Base-by-base conservation (phyloP, 306 rosid genomes). In the Senna siamea region DNA sequence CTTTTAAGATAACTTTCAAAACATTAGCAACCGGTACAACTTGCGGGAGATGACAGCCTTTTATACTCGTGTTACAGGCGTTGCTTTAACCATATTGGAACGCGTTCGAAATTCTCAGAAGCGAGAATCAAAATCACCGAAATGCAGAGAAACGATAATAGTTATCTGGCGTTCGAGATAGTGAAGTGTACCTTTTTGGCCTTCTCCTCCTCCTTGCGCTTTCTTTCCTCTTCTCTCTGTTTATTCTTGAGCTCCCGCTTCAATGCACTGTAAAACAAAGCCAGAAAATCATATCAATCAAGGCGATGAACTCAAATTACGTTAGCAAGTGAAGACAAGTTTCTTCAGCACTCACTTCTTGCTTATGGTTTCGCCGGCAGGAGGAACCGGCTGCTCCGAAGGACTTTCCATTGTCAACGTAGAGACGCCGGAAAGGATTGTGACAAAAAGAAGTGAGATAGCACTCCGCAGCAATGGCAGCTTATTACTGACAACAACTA, bases 151-250 rank as follows among this genome's bases (percentile, higher is more conserved):
- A 51, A 51, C 19, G 23, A 51, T 8, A 6, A 26, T 6, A 26
- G 18, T 14, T 56, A 12, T 6, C 22, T 0, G 44, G 22, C 18
- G 2, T 34, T 59, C 17, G 2, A 32, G 65, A n/a, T 44, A 44
- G 12, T 44, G 0, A 41, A 20, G 20, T 26, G 17, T 47, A 86
- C 98, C 96, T 84, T 86, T 34, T 78, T 87, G 6, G 91, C 89
- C 68, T 88, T 92, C 75, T 92, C 96, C 77, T 90, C 94, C 76
- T 90, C 98, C 77, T 88, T 92, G 26, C 88, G 89, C 75, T 60
- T 71, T 66, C 89, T 81, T 66, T 87, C 91, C 12, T 92, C 96
- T 80, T 92, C 98, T 81, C 44, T 87, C 82, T 90, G 88, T 75
- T 84, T 90, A 50, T 66, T 76, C 85, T 92, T 92, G 32, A 76